phyloP scores from a whole-genome alignment of 208 protist genomes.

The Plasmodiophora brassicae region DNA sequence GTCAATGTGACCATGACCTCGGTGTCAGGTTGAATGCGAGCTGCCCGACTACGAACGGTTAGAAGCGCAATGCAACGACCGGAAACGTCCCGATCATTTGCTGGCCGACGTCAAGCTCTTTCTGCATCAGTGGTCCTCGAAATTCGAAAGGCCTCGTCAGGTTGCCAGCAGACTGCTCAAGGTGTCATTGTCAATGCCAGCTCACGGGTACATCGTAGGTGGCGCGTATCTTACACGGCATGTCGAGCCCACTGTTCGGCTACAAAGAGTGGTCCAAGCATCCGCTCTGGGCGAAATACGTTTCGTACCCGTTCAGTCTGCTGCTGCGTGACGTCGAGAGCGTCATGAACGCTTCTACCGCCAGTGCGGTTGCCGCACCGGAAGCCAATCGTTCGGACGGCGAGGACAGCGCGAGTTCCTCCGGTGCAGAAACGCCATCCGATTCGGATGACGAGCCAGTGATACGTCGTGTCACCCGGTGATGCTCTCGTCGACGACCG shows the following conservation, averaged over 20 bases:
- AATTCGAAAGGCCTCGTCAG: neutral
- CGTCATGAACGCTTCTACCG: no score
- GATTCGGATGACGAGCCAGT: no score
- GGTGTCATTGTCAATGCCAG: neutral
- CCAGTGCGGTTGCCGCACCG: no score
- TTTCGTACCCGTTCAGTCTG: conserved; percentile 15
- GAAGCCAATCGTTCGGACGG: no score
- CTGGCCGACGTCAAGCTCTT: neutral
- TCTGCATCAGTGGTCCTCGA: neutral
- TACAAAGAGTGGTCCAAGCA: conserved; percentile 10
- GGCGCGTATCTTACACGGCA: neutral
- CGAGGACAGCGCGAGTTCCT: no score
- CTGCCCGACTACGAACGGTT: neutral
- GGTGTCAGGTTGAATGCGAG: no score
- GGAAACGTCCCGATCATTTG: neutral
- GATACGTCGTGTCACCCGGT: no score
- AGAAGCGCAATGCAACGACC: neutral
- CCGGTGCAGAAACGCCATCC: no score
- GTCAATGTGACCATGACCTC: no score
- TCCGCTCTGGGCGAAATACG: neutral
- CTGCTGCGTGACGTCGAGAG: no score
- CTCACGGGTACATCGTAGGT: neutral
- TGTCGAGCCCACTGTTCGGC: neutral
- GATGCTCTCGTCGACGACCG: no score
- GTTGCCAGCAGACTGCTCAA: neutral